These are phyloP conservation scores for Ogataea henricii DNA, from an alignment of 805 yeast species.

Conservation along the genomic window DNA sequence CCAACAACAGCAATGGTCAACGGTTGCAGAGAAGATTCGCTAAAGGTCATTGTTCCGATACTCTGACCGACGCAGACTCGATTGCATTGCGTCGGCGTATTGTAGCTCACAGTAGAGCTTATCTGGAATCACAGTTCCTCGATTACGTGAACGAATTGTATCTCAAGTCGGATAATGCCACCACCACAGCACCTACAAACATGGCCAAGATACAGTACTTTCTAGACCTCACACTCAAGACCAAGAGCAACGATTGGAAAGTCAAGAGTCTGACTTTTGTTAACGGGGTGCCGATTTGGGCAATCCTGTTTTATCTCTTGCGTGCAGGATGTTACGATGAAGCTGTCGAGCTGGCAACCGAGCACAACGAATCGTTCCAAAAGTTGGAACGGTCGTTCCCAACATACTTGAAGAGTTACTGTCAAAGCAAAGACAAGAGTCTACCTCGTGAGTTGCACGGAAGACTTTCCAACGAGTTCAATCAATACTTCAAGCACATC, in stretches of 20 bases:
- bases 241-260: conserved; percentile 48
- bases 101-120: conserved; percentile 55
- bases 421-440: conserved; percentile 51
- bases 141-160: conserved; percentile 70
- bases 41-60: conserved; percentile 30
- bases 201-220: conserved; percentile 70
- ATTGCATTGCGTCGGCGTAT: conserved; percentile 45
- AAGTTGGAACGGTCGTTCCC: conserved; percentile 87
- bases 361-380: conserved; percentile 70
- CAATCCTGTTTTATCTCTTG: conserved; percentile 76
- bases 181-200: conserved; percentile 46
- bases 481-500: conserved; percentile 69
- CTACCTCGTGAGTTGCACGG: conserved; percentile 70
- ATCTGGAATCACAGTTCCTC: conserved; percentile 76
- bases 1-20: conserved; percentile 32
- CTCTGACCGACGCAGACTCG: conserved; percentile 33
- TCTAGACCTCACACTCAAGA: conserved; percentile 45
- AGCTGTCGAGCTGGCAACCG: conserved; percentile 67
- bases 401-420: conserved; percentile 70
- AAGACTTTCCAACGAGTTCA: conserved; percentile 76
- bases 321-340: conserved; percentile 83
- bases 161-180: conserved; percentile 37
- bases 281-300: conserved; percentile 94
- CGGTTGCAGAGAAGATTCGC: conserved; percentile 36
- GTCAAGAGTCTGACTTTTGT: conserved; percentile 59